Conservation (phyloP, 208 protist species). For the Phytomonas francai region DNA sequence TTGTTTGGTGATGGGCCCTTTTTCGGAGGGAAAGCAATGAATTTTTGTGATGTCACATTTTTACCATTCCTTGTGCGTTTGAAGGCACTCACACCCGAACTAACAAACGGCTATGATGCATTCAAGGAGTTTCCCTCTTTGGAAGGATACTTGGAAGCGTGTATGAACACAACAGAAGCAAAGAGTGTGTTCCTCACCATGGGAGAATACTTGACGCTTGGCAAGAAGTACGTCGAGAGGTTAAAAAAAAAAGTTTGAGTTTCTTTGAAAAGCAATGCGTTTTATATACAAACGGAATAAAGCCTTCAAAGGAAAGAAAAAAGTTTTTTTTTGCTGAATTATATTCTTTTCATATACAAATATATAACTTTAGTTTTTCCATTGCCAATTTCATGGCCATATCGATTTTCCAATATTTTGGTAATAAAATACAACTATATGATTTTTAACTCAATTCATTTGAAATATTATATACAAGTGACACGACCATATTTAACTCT, state of each 20-base stretch:
- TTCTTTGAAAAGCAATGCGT: background rate
- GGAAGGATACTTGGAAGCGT: slow-evolving; percentile 25
- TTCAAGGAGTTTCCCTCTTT: slow-evolving; percentile 48
- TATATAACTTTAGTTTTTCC: background rate
- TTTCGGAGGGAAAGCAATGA: slow-evolving; percentile 41
- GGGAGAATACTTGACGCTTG: slow-evolving; percentile 22
- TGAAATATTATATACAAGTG: slow-evolving; percentile 8
- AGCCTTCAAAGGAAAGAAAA: background rate
- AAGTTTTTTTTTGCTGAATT: background rate
- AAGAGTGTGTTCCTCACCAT: slow-evolving; percentile 33
- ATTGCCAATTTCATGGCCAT: background rate
- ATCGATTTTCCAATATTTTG: background rate
- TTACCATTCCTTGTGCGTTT: slow-evolving; percentile 49
- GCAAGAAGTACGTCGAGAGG: background rate
- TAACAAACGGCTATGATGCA: slow-evolving; percentile 40
- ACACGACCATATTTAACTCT: background rate
- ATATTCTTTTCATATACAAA: no score
- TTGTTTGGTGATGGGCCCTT: slow-evolving; percentile 59
- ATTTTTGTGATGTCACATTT: slow-evolving; percentile 49
- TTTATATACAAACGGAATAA: slow-evolving; percentile 1
- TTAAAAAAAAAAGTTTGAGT: slow-evolving; percentile 5
- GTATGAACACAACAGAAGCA: slow-evolving; percentile 20
- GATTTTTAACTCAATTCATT: background rate
- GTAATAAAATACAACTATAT: background rate
- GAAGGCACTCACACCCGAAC: slow-evolving; percentile 27